Evolutionary conservation across 495 filamentous ascomycete genomes (phyloP).

Genomic region (Xylaria cubensis): DNA sequence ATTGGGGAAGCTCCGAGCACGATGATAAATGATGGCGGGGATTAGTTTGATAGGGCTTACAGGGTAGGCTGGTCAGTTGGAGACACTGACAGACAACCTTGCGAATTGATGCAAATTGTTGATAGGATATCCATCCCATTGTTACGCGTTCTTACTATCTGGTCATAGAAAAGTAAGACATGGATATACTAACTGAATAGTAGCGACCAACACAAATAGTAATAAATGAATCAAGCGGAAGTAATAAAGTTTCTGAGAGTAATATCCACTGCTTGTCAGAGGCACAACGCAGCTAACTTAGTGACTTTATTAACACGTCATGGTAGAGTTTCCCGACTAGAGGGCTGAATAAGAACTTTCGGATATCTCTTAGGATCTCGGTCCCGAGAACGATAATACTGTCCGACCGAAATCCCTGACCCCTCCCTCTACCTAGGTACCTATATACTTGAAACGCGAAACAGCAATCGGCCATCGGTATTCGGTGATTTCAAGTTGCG

Average conservation of each 20-base stretch:
- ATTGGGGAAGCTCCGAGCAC: conserved; percentile 29
- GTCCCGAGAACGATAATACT: conserved; percentile 16
- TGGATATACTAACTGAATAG: not conserved
- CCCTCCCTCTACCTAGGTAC: too few relatives aligned
- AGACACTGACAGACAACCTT: not conserved
- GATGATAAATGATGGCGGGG: not conserved
- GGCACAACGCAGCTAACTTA: too few relatives aligned
- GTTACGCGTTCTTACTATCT: not conserved
- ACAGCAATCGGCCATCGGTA: conserved; percentile 4
- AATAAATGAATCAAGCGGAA: not conserved
- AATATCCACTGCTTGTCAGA: too few relatives aligned
- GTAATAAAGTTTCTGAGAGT: not conserved
- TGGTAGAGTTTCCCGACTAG: not conserved
- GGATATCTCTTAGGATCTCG: conserved; percentile 14
- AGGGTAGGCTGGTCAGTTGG: not conserved
- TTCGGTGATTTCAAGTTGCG: conserved; percentile 15
- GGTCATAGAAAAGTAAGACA: not conserved
- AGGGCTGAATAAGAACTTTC: not conserved
- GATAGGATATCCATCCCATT: not conserved
- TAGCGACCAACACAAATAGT: not conserved
- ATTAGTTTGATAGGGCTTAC: not conserved
- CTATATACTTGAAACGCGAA: conserved; percentile 1
- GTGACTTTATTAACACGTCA: too few relatives aligned
- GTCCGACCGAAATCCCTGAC: conserved; percentile 1
- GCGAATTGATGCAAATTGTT: not conserved